Evolutionary conservation across 1,284 basidiomycete species (phyloP).

Genomic region (Phylloboletellus chloephorus): DNA sequence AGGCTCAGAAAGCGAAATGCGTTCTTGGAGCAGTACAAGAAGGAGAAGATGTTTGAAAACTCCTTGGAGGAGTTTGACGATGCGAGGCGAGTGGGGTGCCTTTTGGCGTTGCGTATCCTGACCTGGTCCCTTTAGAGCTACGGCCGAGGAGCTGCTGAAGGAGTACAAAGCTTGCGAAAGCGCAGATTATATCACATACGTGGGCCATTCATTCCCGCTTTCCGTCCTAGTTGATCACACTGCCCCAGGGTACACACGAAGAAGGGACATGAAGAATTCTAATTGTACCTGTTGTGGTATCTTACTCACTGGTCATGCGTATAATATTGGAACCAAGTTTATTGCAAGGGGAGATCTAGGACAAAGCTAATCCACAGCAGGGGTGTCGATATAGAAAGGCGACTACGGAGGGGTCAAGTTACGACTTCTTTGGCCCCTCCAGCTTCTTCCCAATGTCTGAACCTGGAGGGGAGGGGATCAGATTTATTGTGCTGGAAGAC

Average conservation of each 20-base stretch:
- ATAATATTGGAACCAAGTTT: conserved; percentile 19
- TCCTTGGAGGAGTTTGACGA: conserved; percentile 93
- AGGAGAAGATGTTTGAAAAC: conserved; percentile 91
- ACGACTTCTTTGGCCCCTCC: conserved; percentile 70
- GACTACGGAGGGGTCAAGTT: conserved; percentile 34
- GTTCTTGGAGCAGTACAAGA: conserved; percentile 97
- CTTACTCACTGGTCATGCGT: not conserved
- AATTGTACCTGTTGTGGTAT: conserved; percentile 4
- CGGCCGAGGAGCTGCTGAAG: conserved; percentile 80
- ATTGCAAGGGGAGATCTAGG: conserved; percentile 25
- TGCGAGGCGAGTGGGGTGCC: conserved; percentile 54
- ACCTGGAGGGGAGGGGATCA: conserved; percentile 39
- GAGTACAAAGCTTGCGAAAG: conserved; percentile 93
- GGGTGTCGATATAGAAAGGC: conserved; percentile 17
- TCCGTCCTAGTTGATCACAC: not conserved
- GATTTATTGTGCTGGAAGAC: conserved; percentile 1
- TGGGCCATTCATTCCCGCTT: conserved; percentile 30
- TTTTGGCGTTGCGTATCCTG: conserved; percentile 1
- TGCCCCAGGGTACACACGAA: conserved; percentile 21
- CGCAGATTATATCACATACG: conserved; percentile 84
- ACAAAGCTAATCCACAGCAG: conserved; percentile 12
- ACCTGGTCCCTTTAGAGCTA: conserved; percentile 49
- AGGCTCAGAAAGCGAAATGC: conserved; percentile 85
- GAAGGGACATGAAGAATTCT: conserved; percentile 20
- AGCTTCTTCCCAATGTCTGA: conserved; percentile 78